A percentile compares a stretch with the other conserved stretches of the same genome.
These are phyloP conservation scores for Mycena chlorophos DNA, from an alignment of 768 basidiomycete genomes.

Conservation along the genomic window DNA sequence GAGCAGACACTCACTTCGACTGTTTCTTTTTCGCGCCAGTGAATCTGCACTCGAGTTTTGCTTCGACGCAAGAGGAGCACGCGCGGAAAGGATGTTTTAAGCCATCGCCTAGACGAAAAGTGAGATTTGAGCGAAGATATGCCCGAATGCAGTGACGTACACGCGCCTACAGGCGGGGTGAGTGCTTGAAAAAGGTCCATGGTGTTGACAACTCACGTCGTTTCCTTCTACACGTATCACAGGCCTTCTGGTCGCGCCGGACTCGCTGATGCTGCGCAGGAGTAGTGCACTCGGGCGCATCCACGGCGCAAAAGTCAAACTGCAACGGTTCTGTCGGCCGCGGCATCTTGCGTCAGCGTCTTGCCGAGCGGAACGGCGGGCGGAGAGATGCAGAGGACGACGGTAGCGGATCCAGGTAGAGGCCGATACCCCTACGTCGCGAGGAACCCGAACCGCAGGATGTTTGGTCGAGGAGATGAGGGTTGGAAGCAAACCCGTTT, in stretches of 20 bases:
- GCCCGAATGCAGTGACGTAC: background rate
- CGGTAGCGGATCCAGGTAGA: too few relatives aligned
- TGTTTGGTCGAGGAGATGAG: too few relatives aligned
- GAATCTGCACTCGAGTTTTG: background rate
- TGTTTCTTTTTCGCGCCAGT: background rate
- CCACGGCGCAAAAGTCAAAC: too few relatives aligned
- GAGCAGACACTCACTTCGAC: background rate
- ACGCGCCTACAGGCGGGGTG: background rate
- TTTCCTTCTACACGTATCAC: background rate
- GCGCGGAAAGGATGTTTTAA: background rate
- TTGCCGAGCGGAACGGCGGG: too few relatives aligned
- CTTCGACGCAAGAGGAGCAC: background rate
- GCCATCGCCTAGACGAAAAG: background rate
- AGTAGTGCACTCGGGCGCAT: too few relatives aligned
- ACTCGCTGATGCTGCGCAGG: too few relatives aligned
- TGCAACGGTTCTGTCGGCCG: too few relatives aligned
- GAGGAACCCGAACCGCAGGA: too few relatives aligned
- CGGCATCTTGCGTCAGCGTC: too few relatives aligned
- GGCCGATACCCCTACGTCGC: too few relatives aligned
- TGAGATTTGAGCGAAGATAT: background rate
- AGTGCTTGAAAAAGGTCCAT: background rate
- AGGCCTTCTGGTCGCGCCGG: background rate
- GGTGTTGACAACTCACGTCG: background rate
- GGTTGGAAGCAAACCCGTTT: too few relatives aligned
- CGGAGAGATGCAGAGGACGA: too few relatives aligned